phyloP scores from a whole-genome alignment of 768 basidiomycete genomes.

The Paxillus ammoniavirescens region DNA sequence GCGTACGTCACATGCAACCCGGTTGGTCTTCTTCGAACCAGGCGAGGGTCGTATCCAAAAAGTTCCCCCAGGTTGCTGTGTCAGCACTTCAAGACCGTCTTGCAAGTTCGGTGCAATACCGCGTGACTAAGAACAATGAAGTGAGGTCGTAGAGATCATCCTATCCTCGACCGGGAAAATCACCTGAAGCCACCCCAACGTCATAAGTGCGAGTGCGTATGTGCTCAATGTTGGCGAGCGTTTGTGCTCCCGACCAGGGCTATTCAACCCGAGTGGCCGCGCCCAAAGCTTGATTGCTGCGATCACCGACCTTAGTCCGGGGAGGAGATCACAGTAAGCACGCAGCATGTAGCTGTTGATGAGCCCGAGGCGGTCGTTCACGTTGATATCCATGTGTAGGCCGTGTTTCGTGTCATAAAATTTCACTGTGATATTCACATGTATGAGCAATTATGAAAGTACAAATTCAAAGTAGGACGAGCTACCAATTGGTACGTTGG shows the following conservation, averaged over 20 bases:
- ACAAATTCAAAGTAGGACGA: too few relatives aligned
- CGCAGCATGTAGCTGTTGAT: conserved; percentile 50
- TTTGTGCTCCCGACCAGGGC: conserved; percentile 29
- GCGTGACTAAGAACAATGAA: conserved; percentile 32
- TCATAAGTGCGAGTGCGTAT: conserved; percentile 61
- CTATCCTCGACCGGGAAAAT: background rate
- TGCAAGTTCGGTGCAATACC: conserved; percentile 55
- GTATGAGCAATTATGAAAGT: background rate
- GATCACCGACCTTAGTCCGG: conserved; percentile 44
- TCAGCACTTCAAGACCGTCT: conserved; percentile 23
- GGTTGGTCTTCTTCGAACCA: background rate
- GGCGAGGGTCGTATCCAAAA: conserved; percentile 34
- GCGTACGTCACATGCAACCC: conserved; percentile 32
- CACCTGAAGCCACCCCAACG: conserved; percentile 59
- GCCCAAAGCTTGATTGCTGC: conserved; percentile 60
- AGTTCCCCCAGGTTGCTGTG: conserved; percentile 7
- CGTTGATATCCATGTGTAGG: conserved; percentile 53
- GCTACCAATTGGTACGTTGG: conserved; percentile 45
- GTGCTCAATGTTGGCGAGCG: conserved; percentile 50
- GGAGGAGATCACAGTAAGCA: conserved; percentile 47
- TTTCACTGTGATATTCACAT: conserved; percentile 40
- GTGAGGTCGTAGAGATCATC: background rate
- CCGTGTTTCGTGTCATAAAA: conserved; percentile 43
- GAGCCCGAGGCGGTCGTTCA: conserved; percentile 60
- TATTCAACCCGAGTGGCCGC: conserved; percentile 49